These are phyloP conservation scores for Trichophyton rubrum DNA, from an alignment of 2,329 filamentous ascomycete genomes.

Conservation along the genomic window DNA sequence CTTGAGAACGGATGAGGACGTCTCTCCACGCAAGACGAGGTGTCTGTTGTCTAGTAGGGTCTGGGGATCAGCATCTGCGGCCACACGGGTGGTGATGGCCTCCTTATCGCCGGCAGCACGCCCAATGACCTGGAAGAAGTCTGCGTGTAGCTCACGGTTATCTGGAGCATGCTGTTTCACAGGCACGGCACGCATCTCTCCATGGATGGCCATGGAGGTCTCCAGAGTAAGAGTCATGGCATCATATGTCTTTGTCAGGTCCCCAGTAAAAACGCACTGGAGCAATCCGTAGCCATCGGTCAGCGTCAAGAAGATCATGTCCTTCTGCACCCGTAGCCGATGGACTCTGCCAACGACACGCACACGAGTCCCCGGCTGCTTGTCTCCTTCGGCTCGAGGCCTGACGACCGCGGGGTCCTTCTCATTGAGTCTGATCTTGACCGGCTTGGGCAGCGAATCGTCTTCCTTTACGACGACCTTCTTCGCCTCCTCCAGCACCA, in stretches of 20 bases:
- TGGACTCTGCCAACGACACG: constrained; percentile 74
- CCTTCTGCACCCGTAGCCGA: constrained; percentile 67
- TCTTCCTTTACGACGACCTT: constrained; percentile 62
- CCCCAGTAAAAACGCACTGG: constrained; percentile 70
- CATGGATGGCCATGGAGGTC: constrained; percentile 72
- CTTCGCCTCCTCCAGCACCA: constrained; percentile 69
- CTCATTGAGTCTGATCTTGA: constrained; percentile 63
- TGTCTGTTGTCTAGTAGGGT: constrained; percentile 72
- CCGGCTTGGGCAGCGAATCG: constrained; percentile 55
- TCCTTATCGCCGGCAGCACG: constrained; percentile 76
- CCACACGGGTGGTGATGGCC: constrained; percentile 74
- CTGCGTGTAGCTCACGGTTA: constrained; percentile 77
- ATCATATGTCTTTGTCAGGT: constrained; percentile 84
- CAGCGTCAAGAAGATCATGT: constrained; percentile 75
- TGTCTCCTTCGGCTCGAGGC: constrained; percentile 44
- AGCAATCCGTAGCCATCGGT: constrained; percentile 73
- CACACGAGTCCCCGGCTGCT: constrained; percentile 57
- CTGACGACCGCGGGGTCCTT: constrained; percentile 49
- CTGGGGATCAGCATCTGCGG: constrained; percentile 55
- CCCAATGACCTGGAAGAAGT: constrained; percentile 72
- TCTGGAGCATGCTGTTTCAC: constrained; percentile 66
- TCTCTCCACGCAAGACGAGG: constrained; percentile 72
- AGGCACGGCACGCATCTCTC: constrained; percentile 72
- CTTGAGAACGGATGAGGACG: constrained; percentile 72
- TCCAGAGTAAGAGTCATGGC: constrained; percentile 73